These are phyloP conservation scores for Saturnispora gosingensis DNA, from an alignment of 805 yeast genomes.

Conservation along the genomic window DNA sequence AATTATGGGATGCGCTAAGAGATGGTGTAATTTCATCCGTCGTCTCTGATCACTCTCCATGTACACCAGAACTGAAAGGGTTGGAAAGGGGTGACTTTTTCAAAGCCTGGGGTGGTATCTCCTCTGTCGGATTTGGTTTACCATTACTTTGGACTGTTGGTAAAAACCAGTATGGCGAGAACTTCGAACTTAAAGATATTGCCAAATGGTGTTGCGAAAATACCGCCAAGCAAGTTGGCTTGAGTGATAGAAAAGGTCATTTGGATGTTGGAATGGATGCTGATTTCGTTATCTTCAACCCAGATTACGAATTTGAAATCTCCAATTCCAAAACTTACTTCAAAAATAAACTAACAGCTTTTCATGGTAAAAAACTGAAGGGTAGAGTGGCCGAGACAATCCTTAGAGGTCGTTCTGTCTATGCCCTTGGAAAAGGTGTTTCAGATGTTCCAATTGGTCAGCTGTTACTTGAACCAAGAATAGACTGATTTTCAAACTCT, in stretches of 20 bases:
- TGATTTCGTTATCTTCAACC: conserved; percentile 77
- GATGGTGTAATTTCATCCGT: conserved; percentile 66
- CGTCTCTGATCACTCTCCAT: conserved; percentile 93
- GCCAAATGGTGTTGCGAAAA: conserved; percentile 72
- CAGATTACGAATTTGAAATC: conserved; percentile 40
- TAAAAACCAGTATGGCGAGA: conserved; percentile 26
- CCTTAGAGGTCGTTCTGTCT: conserved; percentile 67
- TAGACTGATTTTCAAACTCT: conserved; percentile 3
- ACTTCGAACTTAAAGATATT: conserved; percentile 42
- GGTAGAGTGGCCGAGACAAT: conserved; percentile 79
- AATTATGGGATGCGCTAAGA: conserved; percentile 71
- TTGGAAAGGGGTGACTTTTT: conserved; percentile 79
- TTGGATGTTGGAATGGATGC: conserved; percentile 76
- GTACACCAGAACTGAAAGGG: conserved; percentile 85
- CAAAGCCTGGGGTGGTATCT: conserved; percentile 94
- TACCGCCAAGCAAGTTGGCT: conserved; percentile 81
- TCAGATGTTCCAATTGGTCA: conserved; percentile 49
- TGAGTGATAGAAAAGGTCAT: conserved; percentile 61
- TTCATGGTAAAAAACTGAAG: conserved; percentile 54
- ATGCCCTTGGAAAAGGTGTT: conserved; percentile 46
- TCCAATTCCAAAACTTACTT: conserved; percentile 51
- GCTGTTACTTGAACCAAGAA: conserved; percentile 53
- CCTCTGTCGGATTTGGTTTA: conserved; percentile 87
- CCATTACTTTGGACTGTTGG: conserved; percentile 77
- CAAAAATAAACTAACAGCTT: conserved; percentile 85